phyloP scores from a whole-genome alignment of 345 rosid species.

The Citrus reticulata region DNA sequence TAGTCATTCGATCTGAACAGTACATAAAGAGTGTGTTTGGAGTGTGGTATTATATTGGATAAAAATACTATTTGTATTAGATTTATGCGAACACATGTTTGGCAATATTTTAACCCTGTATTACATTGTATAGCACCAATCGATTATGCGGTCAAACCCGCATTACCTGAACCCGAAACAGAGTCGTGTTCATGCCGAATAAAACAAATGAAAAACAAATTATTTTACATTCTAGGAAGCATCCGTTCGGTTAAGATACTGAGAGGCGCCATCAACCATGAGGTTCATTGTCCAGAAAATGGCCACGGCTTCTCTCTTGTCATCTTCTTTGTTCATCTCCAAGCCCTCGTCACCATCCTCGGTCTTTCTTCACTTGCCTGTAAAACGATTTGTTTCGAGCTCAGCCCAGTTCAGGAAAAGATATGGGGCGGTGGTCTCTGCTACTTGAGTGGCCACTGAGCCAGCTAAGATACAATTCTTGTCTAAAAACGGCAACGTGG shows the following conservation, averaged over 20 bases:
- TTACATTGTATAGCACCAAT: no score
- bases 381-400: conserved; percentile 37
- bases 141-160: no score
- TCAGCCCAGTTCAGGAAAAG: conserved; percentile 27
- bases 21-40: no score
- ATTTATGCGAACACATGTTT: no score
- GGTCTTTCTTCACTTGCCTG: conserved; percentile 31
- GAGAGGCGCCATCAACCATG: not conserved
- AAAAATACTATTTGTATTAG: no score
- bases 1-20: no score
- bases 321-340: not conserved
- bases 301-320: conserved; percentile 44
- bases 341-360: conserved; percentile 33
- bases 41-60: no score
- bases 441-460: conserved; percentile 47
- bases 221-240: no score
- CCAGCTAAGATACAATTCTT: conserved; percentile 37
- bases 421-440: conserved; percentile 11
- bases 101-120: no score
- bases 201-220: no score
- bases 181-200: no score
- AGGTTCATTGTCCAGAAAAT: conserved; percentile 20
- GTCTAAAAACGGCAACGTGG: conserved; percentile 15
- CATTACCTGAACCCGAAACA: no score
- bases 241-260: not conserved